Base-by-base conservation (phyloP, 495 filamentous ascomycete genomes). In the Podospora didyma region DNA sequence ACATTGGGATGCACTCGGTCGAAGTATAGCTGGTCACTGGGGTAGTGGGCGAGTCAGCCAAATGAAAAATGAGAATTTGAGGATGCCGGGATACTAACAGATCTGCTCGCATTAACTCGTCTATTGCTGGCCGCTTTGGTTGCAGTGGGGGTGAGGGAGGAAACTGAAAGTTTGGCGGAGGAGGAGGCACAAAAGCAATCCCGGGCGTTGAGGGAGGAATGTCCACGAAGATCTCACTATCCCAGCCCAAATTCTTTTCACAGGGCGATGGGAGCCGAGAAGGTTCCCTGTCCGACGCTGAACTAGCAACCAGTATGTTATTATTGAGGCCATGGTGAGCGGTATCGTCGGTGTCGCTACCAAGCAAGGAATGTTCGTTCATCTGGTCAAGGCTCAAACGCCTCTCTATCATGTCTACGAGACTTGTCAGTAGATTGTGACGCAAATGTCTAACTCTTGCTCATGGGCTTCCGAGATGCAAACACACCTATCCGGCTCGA, bases 11-110 rank as follows among this genome's bases (percentile, higher is more conserved):
- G 80, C 3, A 83, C 78, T 26, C 81, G 73, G 45, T 85, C 82
- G 55, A 85, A 83, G 51, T 83, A 85, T 20, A 84, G 62, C 61
- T 82, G 77, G 46, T 84, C 80, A 45, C 74, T 79, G 50, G 20
- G 17, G 17, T 31, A 41, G 20, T 14, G 49, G 17, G 19, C 23
- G 3, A n/a, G 39, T 41, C 24, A 57, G 44, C 26, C 14, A 46
- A 20, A 45, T 20, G 28, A 14, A 14, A 45, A 14, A 17, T 10
- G 10, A 19, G 9, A 20, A 31, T n/a, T n/a, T n/a, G n/a, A 7
- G 23, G 11, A n/a, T 20, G 16, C 17, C 9, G 26, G 19, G 2
- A 22, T 23, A 63, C 65, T 5, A 67, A 79, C 77, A 79, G 56
- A 57, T 82, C 78, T 17, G 71, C 70, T 16, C 65, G 69, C 52